Conservation (phyloP, 2,329 filamentous ascomycete species). For the Colletotrichum eleusines region DNA sequence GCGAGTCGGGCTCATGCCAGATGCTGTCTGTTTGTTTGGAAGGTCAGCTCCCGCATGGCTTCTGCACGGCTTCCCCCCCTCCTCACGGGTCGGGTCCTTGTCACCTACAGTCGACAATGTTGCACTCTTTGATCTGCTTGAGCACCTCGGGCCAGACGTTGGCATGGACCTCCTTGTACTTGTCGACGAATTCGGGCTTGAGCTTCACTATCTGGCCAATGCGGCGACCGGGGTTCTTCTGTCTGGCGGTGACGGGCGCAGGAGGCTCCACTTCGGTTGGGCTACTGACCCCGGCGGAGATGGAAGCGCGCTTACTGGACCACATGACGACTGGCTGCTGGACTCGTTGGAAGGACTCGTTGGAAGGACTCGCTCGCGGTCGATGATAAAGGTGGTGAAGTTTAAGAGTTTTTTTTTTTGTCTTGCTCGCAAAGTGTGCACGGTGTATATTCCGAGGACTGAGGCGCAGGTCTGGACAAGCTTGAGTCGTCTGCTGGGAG, state of each 20-base stretch:
- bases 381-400: constrained; percentile 5
- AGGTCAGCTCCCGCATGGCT: not conserved
- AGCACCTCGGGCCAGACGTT: constrained; percentile 83
- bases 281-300: constrained; percentile 27
- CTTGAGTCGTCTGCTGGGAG: constrained; percentile 34
- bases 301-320: constrained; percentile 38
- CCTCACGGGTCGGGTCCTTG: too few species aligned
- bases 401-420: not conserved
- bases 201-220: constrained; percentile 81
- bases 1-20: constrained; percentile 72
- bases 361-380: too few species aligned
- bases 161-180: constrained; percentile 81
- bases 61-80: too few species aligned
- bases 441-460: constrained; percentile 26
- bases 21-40: constrained; percentile 74
- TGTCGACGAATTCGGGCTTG: constrained; percentile 72
- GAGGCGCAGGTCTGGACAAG: constrained; percentile 20
- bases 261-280: constrained; percentile 33
- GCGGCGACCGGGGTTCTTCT: constrained; percentile 62
- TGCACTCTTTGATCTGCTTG: constrained; percentile 79
- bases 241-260: constrained; percentile 40
- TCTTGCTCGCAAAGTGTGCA: constrained; percentile 22
- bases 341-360: constrained; percentile 1
- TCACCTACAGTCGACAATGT: constrained; percentile 76
- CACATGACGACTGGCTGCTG: constrained; percentile 25